Percentiles rank a stretch among this genome's conserved stretches.
phyloP scores from a whole-genome alignment of 805 yeast genomes.

The Jamesozyma piceae region DNA sequence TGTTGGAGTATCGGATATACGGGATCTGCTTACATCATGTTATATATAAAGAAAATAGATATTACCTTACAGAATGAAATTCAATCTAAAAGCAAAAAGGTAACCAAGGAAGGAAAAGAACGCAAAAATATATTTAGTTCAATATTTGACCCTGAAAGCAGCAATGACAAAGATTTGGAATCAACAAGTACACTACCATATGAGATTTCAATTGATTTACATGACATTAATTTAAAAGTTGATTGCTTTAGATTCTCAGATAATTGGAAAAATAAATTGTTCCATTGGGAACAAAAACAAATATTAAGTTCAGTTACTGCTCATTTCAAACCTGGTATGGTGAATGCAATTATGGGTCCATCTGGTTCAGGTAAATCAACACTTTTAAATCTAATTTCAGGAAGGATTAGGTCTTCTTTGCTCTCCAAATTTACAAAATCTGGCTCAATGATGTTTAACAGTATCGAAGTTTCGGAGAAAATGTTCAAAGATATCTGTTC shows the following conservation, averaged over 20 bases:
- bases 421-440: slow-evolving; percentile 23
- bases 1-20: slow-evolving; percentile 53
- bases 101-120: not conserved
- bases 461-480: slow-evolving; percentile 27
- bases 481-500: slow-evolving; percentile 45
- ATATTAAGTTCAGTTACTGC: slow-evolving; percentile 44
- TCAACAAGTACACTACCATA: slow-evolving; percentile 2
- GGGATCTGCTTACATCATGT: slow-evolving; percentile 37
- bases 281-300: slow-evolving; percentile 20
- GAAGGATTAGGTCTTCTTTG: slow-evolving; percentile 37
- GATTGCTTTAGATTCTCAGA: slow-evolving; percentile 3
- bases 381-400: slow-evolving; percentile 51
- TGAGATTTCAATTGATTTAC: slow-evolving; percentile 10
- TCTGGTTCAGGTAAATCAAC: slow-evolving; percentile 76
- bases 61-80: slow-evolving; percentile 20
- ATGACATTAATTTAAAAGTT: slow-evolving; percentile 12
- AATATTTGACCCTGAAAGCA: not conserved
- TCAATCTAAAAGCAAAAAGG: slow-evolving; percentile 10
- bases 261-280: slow-evolving; percentile 7
- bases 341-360: slow-evolving; percentile 74
- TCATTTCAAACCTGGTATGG: slow-evolving; percentile 41
- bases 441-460: slow-evolving; percentile 41
- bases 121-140: slow-evolving; percentile 1
- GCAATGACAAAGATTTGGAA: slow-evolving; percentile 13
- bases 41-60: slow-evolving; percentile 38